phyloP scores from a whole-genome alignment of 805 yeast species.

The Candida rishiriensis region DNA sequence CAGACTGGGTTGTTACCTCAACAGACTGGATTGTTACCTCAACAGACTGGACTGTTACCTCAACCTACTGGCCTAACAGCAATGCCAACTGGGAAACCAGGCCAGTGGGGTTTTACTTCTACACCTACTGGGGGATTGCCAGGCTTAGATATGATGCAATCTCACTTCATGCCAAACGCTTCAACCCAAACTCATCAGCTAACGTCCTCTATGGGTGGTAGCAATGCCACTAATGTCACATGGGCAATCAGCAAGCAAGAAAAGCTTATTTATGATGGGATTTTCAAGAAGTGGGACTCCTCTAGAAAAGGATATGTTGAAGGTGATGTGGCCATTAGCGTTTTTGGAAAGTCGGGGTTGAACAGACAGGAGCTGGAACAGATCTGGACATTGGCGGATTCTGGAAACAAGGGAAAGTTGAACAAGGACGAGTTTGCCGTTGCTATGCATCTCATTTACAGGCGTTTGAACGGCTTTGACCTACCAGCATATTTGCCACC shows the following conservation, averaged over 20 bases:
- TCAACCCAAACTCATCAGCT: conserved; percentile 24
- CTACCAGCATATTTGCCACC: conserved; percentile 81
- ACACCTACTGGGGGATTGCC: conserved; percentile 69
- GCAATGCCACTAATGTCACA: conserved; percentile 48
- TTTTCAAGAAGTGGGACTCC: conserved; percentile 85
- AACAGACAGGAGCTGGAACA: conserved; percentile 79
- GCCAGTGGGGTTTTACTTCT: conserved; percentile 76
- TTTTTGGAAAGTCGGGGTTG: conserved; percentile 89
- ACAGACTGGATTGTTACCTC: conserved; percentile 25
- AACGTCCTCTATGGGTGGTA: conserved; percentile 28
- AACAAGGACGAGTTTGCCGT: conserved; percentile 90
- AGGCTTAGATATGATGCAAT: conserved; percentile 61
- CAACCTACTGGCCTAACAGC: conserved; percentile 46
- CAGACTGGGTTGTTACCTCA: conserved; percentile 33
- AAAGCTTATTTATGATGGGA: conserved; percentile 77
- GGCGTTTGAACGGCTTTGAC: conserved; percentile 84
- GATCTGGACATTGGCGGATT: conserved; percentile 88
- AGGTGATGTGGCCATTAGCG: conserved; percentile 77
- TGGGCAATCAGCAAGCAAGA: conserved; percentile 88
- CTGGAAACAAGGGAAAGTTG: conserved; percentile 74
- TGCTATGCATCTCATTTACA: conserved; percentile 94
- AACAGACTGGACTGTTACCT: conserved; percentile 31
- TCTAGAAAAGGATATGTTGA: conserved; percentile 62
- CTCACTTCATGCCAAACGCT: conserved; percentile 59
- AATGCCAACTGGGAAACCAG: conserved; percentile 61